Base-by-base conservation (phyloP, 2,329 filamentous ascomycete species). In the Trichophyton verrucosum region DNA sequence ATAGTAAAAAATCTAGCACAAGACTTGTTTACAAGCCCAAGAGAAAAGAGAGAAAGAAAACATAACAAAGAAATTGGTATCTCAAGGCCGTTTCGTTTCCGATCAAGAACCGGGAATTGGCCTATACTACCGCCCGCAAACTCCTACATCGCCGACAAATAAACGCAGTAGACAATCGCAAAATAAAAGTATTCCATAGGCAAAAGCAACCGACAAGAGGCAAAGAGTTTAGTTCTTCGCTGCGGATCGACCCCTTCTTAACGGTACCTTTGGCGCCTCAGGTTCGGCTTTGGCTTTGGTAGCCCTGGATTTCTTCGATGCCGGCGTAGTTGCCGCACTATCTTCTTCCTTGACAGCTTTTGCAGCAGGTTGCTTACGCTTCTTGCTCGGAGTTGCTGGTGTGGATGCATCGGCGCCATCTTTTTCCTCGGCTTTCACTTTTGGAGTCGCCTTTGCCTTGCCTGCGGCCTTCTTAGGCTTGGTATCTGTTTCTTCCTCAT, bases 401-500 rank as follows among this genome's bases (percentile, higher is more conserved):
- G 22, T 53, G 22, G 59, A 30, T n/a, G 13, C 47, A 33, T 58
- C 24, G 2, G 22, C 46, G 8, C 1, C 33, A 17, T 17, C n/a
- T 2, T 55, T 55, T 3, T 17, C 47, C 46, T 49, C 60, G 20
- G 9, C 51, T 58, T 57, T 59, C 57, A 13, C 24, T 49, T 49
- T 62, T 51, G 13, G 62, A 58, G n/a, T 5, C 13, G 15, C 27
- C 27, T 20, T 36, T 13, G 51, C 13, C n/a, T 55, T 55, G 27
- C 17, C 30, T 6, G 36, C 9, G 8, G 56, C 17, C 33, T 58
- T 58, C 17, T 58, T 30, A 20, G 33, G 56, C 15, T 58, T 46
- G 22, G 36, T 44, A 42, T 62, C 51, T 55, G 9, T n/a, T 20
- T 78, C 70, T 62, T 82, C 82, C 3, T 78, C 81, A 17, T 81